These are phyloP conservation scores for Rhododendron griersonianum DNA, from an alignment of 148 eudicot species.

Conservation along the genomic window DNA sequence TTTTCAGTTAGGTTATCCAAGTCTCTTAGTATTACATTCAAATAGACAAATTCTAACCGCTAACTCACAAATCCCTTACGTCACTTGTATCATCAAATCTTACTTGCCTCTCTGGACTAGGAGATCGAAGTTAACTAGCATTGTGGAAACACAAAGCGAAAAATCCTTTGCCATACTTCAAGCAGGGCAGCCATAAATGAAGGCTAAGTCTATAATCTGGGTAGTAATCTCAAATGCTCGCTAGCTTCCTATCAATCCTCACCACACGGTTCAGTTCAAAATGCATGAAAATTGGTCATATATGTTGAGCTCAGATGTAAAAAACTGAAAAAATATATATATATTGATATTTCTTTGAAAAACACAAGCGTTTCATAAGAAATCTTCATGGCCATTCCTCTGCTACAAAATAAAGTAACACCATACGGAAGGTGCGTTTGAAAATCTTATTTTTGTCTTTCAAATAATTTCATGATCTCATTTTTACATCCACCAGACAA, in stretches of 20 bases:
- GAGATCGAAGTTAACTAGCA: not conserved
- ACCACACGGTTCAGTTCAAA: not conserved
- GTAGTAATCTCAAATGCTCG: not conserved
- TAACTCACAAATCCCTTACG: no score
- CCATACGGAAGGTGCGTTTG: not conserved
- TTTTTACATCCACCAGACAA: conserved; percentile 28
- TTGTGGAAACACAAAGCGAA: not conserved
- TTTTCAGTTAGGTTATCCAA: no score
- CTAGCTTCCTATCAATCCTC: not conserved
- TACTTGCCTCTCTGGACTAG: no score
- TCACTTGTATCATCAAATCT: no score
- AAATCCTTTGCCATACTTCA: not conserved
- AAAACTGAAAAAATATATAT: no score
- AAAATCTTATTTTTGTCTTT: conserved; percentile 18
- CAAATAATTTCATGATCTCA: conserved; percentile 20
- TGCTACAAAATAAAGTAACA: not conserved
- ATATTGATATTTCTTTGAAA: not conserved
- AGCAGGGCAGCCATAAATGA: not conserved
- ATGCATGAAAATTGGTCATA: not conserved
- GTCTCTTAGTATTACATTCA: no score
- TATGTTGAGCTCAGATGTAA: not conserved
- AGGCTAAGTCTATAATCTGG: not conserved
- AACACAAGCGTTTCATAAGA: not conserved
- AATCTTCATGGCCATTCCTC: not conserved
- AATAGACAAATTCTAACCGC: no score